Conservation (phyloP, 345 rosid species). For the Brassica incana region DNA sequence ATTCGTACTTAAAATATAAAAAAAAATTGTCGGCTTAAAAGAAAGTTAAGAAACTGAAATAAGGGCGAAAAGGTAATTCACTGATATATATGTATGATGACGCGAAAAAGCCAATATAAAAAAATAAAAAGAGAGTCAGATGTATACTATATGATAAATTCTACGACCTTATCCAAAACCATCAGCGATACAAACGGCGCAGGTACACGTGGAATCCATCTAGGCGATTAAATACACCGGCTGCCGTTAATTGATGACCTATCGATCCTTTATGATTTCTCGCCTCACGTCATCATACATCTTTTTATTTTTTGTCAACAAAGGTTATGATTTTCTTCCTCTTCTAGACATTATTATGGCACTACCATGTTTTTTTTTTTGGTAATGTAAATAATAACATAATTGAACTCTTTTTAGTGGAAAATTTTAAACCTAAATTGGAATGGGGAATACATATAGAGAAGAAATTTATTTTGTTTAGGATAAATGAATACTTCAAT, state of each 20-base stretch:
- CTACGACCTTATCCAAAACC: conserved; percentile 35
- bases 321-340: background rate
- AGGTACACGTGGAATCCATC: conserved; percentile 34
- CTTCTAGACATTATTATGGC: background rate
- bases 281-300: conserved; percentile 22
- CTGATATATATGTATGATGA: conserved; percentile 4
- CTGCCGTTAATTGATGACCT: conserved; percentile 20
- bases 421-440: background rate
- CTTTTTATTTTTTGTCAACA: no score
- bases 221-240: background rate
- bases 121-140: no score
- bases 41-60: background rate
- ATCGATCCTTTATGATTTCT: conserved; percentile 1
- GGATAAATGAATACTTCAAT: background rate
- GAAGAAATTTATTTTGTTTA: background rate
- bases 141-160: background rate
- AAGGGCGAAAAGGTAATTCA: conserved; percentile 2
- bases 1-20: no score
- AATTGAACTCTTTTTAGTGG: background rate
- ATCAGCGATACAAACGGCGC: background rate
- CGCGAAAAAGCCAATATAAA: background rate
- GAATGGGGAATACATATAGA: background rate
- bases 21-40: background rate
- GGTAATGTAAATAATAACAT: background rate
- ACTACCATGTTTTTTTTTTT: background rate